Conservation (phyloP, 1,284 basidiomycete species). For the Heterobasidion annosum region DNA sequence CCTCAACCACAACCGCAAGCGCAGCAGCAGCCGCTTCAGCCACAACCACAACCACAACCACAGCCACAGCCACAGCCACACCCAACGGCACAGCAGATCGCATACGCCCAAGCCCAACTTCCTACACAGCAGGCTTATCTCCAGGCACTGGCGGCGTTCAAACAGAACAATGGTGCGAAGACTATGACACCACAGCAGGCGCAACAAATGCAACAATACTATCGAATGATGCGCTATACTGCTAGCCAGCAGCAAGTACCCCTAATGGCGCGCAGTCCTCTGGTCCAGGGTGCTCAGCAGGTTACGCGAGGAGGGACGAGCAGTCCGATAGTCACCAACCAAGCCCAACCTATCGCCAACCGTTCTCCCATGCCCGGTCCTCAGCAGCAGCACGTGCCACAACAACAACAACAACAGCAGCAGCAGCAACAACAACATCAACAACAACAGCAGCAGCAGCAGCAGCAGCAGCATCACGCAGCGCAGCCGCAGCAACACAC, state of each 20-base stretch:
- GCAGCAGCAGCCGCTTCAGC: no score
- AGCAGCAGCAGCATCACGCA: slow-evolving; percentile 1
- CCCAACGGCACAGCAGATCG: no score
- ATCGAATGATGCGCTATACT: slow-evolving; percentile 6
- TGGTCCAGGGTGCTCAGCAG: not conserved
- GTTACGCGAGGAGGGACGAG: not conserved
- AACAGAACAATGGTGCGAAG: not conserved
- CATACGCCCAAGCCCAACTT: not conserved
- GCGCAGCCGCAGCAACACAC: not conserved
- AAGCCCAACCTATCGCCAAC: slow-evolving; percentile 3
- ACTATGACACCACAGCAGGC: not conserved
- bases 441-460: slow-evolving; percentile 1
- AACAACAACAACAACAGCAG: slow-evolving; percentile 15
- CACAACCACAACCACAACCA: not conserved
- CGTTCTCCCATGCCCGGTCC: slow-evolving; percentile 10
- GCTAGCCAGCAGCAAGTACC: slow-evolving; percentile 1
- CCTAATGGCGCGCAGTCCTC: slow-evolving; percentile 7
- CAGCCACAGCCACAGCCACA: not conserved
- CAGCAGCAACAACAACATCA: slow-evolving; percentile 9
- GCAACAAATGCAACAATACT: not conserved
- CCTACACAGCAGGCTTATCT: not conserved
- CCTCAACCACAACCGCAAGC: slow-evolving; percentile 2
- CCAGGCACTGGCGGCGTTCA: not conserved
- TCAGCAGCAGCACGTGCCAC: slow-evolving; percentile 6
- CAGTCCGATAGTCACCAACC: slow-evolving; percentile 6